These are phyloP conservation scores for Sporisorium graminicola DNA, from an alignment of 1,284 basidiomycete species.

Conservation along the genomic window DNA sequence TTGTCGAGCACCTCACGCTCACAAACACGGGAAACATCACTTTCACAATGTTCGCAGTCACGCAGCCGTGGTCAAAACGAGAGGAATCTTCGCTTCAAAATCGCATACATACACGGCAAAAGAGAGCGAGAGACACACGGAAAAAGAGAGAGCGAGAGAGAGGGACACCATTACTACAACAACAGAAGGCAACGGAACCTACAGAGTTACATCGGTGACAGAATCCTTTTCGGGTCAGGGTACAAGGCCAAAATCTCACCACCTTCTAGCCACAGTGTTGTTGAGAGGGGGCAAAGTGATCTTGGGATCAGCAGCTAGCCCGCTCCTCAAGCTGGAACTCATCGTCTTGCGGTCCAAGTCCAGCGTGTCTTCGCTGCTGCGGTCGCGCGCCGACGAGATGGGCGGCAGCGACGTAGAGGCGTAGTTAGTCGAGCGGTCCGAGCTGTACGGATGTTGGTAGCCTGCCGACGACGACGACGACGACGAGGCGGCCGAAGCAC, in stretches of 20 bases:
- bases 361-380: slow-evolving; percentile 29
- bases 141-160: neutral
- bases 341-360: slow-evolving; percentile 44
- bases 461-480: slow-evolving; percentile 13
- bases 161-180: slow-evolving; percentile 14
- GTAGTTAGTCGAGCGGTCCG: slow-evolving; percentile 52
- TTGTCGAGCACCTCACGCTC: neutral
- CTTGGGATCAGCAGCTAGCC: slow-evolving; percentile 32
- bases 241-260: slow-evolving; percentile 13
- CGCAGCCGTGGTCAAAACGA: neutral
- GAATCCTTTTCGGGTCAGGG: slow-evolving; percentile 2
- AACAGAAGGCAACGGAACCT: neutral
- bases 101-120: neutral
- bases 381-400: slow-evolving; percentile 43
- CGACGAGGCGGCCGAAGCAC: slow-evolving; percentile 10
- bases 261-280: slow-evolving; percentile 24
- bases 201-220: slow-evolving; percentile 8
- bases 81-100: neutral
- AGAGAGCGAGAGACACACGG: neutral
- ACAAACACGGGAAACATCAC: neutral
- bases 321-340: slow-evolving; percentile 28
- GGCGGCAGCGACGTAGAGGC: slow-evolving; percentile 36
- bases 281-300: slow-evolving; percentile 47
- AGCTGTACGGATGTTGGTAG: slow-evolving; percentile 54
- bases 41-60: neutral